These are phyloP conservation scores for Angophora floribunda DNA, from an alignment of 345 rosid genomes.

Conservation along the genomic window DNA sequence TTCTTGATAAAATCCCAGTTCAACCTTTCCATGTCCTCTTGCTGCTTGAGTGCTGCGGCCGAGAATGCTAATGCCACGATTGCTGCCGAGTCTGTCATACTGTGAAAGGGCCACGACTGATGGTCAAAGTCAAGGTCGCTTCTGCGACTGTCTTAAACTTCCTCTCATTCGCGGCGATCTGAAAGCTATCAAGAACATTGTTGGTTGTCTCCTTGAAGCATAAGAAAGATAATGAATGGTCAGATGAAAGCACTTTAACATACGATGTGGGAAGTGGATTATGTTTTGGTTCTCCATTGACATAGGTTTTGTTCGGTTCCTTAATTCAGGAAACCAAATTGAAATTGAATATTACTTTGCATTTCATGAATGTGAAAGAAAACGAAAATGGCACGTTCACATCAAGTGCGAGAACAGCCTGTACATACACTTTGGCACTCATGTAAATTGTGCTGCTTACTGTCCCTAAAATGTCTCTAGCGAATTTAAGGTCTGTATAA, in stretches of 20 bases:
- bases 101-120: conserved; percentile 14
- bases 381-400: background rate
- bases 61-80: conserved; percentile 18
- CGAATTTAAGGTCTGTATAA: conserved; percentile 12
- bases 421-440: conserved; percentile 2
- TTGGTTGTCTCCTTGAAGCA: conserved; percentile 8
- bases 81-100: no score
- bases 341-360: background rate
- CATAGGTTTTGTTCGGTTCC: background rate
- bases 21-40: background rate
- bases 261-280: background rate
- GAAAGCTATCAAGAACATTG: conserved; percentile 7
- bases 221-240: background rate
- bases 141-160: conserved; percentile 4
- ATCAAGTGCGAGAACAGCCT: background rate
- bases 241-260: background rate
- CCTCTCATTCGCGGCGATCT: conserved; percentile 4
- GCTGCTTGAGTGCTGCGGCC: conserved; percentile 1
- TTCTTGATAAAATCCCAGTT: background rate
- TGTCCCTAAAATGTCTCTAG: conserved; percentile 15
- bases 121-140: conserved; percentile 12
- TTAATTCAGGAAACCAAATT: background rate
- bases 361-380: background rate
- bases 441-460: background rate
- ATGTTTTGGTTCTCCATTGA: background rate